Evolutionary conservation across 225 moss, liverwort and hornwort genomes (phyloP), one percentile per base, ranked within the genome.

Genomic region (Sphagnum contortum): DNA sequence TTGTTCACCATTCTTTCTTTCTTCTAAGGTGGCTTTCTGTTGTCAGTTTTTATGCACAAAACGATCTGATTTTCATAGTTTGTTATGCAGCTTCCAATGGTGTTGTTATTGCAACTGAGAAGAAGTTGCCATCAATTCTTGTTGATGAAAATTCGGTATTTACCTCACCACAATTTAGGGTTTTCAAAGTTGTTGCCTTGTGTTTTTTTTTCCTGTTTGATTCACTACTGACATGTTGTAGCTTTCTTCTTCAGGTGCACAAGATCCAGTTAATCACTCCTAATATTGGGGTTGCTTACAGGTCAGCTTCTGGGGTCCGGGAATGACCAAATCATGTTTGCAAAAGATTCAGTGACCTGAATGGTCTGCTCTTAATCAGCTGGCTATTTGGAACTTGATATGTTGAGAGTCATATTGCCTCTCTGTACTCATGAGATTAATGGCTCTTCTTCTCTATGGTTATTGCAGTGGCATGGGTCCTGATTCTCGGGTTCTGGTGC

Each of bases 281-380:
- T 2, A 92, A 95, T 59, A 92, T 95, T n/a, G 96, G 92, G 57
- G 92, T 98, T 44, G 96, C 90, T 3, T 92, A 98, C 83, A 96
- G 91, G 95, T 90, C 9, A 59, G 69, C 66, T 4, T 12, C 59
- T 8, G 12, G 12, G 50, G 49, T 65, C 10, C 8, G 11, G 55
- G 29, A 29, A 29, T 29, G 1, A 29, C 29, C 29, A 29, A 29
- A 29, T 29, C 0, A 29, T 29, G 29, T 29, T 29, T 29, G 29
- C 29, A 29, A 29, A 29, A 1, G 29, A 29, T 29, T 29, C 29
- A 29, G 29, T 29, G 29, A 29, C 29, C 1, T 29, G 29, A 29
- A 29, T 29, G 29, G 29, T 29, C 29, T 29, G 29, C 29, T 29
- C 29, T 29, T 29, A 29, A 29, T 29, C 29, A 29, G 29, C 29